Evolutionary conservation across 257 asterid species (phyloP).

Genomic region (Nicotiana otophora): DNA sequence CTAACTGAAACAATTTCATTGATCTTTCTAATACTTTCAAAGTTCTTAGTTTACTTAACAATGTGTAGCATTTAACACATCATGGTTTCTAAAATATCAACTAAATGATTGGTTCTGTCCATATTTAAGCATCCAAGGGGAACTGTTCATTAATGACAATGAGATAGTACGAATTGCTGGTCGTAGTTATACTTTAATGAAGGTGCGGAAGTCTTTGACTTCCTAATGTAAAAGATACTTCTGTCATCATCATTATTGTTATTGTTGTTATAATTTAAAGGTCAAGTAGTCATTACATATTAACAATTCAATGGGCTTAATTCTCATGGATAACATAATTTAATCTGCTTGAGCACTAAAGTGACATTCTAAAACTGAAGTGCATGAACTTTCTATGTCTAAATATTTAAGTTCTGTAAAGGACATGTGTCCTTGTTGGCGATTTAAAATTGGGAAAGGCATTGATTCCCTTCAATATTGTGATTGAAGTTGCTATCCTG

Average conservation of each 20-base stretch:
- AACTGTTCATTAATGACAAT: not conserved
- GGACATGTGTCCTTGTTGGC: not conserved
- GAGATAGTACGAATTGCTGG: not conserved
- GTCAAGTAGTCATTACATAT: not conserved
- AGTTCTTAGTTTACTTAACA: not conserved
- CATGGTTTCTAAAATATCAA: not conserved
- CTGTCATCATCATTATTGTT: not conserved
- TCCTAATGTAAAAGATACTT: constrained; percentile 2
- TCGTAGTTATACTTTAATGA: not conserved
- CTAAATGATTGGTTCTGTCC: not conserved
- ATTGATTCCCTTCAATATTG: not conserved
- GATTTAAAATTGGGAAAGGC: not conserved
- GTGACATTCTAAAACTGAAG: not conserved
- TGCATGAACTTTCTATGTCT: not conserved
- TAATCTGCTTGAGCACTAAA: not conserved
- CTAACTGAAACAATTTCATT: not conserved
- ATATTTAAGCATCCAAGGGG: not conserved
- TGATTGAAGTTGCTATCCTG: not conserved
- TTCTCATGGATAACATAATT: not conserved
- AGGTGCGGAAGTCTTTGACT: not conserved
- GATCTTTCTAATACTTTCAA: not conserved
- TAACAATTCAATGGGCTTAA: not conserved
- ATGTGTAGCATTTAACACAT: not conserved
- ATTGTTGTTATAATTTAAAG: not conserved
- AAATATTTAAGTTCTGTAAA: not conserved